Evolutionary conservation across 495 filamentous ascomycete genomes (phyloP).

Genomic region (Trichocladium uniseriatum): DNA sequence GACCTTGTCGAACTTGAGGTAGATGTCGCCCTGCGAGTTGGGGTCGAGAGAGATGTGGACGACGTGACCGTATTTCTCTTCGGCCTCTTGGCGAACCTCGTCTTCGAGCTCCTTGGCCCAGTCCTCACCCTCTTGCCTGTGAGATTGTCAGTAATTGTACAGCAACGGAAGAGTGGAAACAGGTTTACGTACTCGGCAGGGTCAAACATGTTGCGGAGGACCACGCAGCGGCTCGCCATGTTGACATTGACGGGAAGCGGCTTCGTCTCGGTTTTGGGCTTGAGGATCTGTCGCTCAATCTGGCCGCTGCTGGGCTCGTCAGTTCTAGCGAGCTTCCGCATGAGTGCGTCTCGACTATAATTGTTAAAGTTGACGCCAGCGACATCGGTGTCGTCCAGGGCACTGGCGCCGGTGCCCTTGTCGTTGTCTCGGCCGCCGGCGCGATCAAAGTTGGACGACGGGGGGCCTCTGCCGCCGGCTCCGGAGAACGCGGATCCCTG

Average conservation of each 20-base stretch:
- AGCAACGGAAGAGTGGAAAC: not conserved
- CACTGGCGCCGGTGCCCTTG: slow-evolving; percentile 87
- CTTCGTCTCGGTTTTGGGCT: slow-evolving; percentile 67
- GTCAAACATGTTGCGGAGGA: slow-evolving; percentile 94
- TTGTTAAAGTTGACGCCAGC: slow-evolving; percentile 99
- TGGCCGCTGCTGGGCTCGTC: slow-evolving; percentile 66
- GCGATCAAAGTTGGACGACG: slow-evolving; percentile 87
- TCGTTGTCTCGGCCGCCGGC: slow-evolving; percentile 85
- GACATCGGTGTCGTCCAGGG: slow-evolving; percentile 95
- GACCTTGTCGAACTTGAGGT: slow-evolving; percentile 94
- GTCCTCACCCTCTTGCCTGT: slow-evolving; percentile 72
- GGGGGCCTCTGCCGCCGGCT: slow-evolving; percentile 76
- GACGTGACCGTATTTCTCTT: slow-evolving; percentile 92
- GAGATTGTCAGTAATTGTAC: slow-evolving; percentile 34
- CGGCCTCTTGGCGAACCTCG: slow-evolving; percentile 88
- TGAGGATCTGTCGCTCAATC: slow-evolving; percentile 60
- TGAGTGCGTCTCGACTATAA: slow-evolving; percentile 92
- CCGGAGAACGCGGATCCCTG: slow-evolving; percentile 95
- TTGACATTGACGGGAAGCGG: slow-evolving; percentile 77
- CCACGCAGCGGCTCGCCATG: slow-evolving; percentile 88
- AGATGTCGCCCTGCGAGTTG: slow-evolving; percentile 91
- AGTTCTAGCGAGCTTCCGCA: slow-evolving; percentile 94
- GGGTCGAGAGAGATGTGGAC: slow-evolving; percentile 95
- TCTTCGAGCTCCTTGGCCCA: slow-evolving; percentile 95
- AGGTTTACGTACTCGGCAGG: slow-evolving; percentile 64